Percentiles rank a stretch among this genome's conserved stretches.
These are phyloP conservation scores for Fusarium pseudonygamai DNA, from an alignment of 2,329 filamentous ascomycete species.

Conservation along the genomic window DNA sequence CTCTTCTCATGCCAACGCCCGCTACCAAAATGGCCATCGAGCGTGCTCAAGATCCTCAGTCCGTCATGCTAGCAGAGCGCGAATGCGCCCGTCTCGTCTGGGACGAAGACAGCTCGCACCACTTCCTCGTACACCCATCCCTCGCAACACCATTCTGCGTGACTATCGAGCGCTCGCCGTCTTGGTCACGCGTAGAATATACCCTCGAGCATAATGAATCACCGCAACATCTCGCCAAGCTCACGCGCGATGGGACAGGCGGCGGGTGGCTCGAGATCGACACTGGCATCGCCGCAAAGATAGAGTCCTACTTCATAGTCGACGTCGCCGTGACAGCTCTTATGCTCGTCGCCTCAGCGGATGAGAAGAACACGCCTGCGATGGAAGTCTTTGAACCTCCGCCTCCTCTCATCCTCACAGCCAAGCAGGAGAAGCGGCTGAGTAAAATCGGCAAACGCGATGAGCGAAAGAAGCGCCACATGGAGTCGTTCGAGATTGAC, in stretches of 20 bases:
- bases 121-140: slow-evolving; percentile 72
- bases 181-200: slow-evolving; percentile 70
- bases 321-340: slow-evolving; percentile 70
- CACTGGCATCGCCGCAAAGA: slow-evolving; percentile 66
- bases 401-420: slow-evolving; percentile 49
- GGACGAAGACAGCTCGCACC: slow-evolving; percentile 67
- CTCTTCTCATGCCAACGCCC: slow-evolving; percentile 73
- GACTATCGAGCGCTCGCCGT: slow-evolving; percentile 65
- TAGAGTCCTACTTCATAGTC: slow-evolving; percentile 69
- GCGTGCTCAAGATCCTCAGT: slow-evolving; percentile 65
- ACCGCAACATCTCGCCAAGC: slow-evolving; percentile 66
- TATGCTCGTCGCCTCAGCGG: slow-evolving; percentile 65
- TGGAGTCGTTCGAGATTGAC: slow-evolving; percentile 69
- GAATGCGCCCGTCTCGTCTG: slow-evolving; percentile 79
- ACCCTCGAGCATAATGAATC: slow-evolving; percentile 72
- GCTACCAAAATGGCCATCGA: slow-evolving; percentile 72
- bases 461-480: slow-evolving; percentile 49
- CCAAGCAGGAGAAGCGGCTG: slow-evolving; percentile 41
- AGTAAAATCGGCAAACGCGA: slow-evolving; percentile 46
- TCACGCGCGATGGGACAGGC: slow-evolving; percentile 69
- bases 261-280: slow-evolving; percentile 69
- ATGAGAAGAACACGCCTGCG: slow-evolving; percentile 58
- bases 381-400: slow-evolving; percentile 69
- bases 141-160: slow-evolving; percentile 71
- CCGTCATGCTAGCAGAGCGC: slow-evolving; percentile 70